phyloP scores from a whole-genome alignment of 1,284 basidiomycete species.

The Hortiboletus rubellus region DNA sequence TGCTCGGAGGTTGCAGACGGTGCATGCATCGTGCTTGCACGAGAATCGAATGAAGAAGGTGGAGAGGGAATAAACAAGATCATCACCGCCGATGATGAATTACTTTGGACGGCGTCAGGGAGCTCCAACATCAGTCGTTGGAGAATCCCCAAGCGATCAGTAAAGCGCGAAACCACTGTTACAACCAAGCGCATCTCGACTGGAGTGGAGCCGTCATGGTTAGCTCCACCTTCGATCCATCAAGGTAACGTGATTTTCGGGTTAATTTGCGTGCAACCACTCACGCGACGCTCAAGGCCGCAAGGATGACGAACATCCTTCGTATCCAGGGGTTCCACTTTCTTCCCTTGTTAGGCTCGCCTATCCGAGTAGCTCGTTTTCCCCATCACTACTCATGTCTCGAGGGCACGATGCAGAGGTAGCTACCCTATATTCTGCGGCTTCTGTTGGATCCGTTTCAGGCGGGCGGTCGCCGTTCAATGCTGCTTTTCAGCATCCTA shows the following conservation, averaged over 20 bases:
- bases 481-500: conserved; percentile 34
- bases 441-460: conserved; percentile 73
- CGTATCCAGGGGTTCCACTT: conserved; percentile 59
- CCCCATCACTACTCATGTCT: conserved; percentile 35
- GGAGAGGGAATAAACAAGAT: conserved; percentile 83
- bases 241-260: conserved; percentile 23
- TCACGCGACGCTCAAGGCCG: conserved; percentile 24
- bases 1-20: conserved; percentile 82
- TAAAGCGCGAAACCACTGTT: conserved; percentile 10
- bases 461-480: conserved; percentile 40
- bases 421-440: conserved; percentile 81
- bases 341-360: conserved; percentile 77
- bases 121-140: conserved; percentile 82
- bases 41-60: conserved; percentile 49
- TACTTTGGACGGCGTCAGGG: conserved; percentile 90
- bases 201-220: conserved; percentile 20
- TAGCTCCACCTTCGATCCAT: conserved; percentile 6
- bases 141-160: conserved; percentile 40
- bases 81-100: conserved; percentile 79
- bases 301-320: conserved; percentile 23
- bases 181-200: conserved; percentile 25
- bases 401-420: conserved; percentile 67
- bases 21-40: conserved; percentile 83
- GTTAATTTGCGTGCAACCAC: not conserved
- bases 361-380: conserved; percentile 74